phyloP scores from a whole-genome alignment of 2,329 filamentous ascomycete genomes.

The Colletotrichum sp. region DNA sequence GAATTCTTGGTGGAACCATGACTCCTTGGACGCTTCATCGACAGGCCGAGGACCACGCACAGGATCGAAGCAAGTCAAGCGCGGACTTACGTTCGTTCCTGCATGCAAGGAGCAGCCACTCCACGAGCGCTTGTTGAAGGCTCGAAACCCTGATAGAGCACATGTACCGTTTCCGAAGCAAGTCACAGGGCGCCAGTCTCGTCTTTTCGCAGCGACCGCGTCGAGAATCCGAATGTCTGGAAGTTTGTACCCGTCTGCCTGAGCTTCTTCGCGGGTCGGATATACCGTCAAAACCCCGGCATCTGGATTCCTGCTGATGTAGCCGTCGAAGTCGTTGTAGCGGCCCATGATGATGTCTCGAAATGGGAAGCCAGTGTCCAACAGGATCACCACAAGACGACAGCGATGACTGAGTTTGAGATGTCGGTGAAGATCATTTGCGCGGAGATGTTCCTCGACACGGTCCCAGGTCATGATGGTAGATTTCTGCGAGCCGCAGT shows the following conservation, averaged over 20 bases:
- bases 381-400: neutral
- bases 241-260: neutral
- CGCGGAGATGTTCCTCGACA: neutral
- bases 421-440: neutral
- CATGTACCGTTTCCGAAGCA: neutral
- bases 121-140: neutral
- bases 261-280: neutral
- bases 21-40: neutral
- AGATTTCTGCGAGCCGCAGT: neutral
- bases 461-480: neutral
- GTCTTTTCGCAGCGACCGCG: neutral
- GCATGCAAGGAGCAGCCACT: neutral
- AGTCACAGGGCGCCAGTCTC: neutral
- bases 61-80: neutral
- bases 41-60: neutral
- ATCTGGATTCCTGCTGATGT: neutral
- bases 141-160: neutral
- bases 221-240: neutral
- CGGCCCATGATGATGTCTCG: neutral
- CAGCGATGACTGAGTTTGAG: neutral
- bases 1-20: neutral
- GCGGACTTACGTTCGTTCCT: neutral
- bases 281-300: neutral
- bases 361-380: too few relatives aligned
- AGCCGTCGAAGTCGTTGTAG: neutral